These are phyloP conservation scores for Haplographium delicatum DNA, from an alignment of 495 filamentous ascomycete genomes.

Conservation along the genomic window DNA sequence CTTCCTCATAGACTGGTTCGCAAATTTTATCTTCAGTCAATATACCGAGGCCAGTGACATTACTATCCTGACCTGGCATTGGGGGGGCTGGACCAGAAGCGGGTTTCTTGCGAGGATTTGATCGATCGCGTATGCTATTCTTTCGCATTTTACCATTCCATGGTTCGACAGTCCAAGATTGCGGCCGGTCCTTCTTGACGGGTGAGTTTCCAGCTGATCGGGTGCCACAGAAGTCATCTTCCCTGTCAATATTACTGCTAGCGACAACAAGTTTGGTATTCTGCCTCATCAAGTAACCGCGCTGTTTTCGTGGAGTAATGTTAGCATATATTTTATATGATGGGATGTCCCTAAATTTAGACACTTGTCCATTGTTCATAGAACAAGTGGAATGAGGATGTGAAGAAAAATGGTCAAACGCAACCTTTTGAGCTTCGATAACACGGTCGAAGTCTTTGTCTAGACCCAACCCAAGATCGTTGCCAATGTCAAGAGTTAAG, in stretches of 20 bases:
- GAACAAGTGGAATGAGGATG: conserved; percentile 12
- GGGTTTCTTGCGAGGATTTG: conserved; percentile 61
- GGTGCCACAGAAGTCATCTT: conserved; percentile 48
- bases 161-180: conserved; percentile 92
- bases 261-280: conserved; percentile 97
- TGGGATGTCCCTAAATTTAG: conserved; percentile 1
- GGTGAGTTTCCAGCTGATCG: conserved; percentile 67
- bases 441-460: conserved; percentile 92
- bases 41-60: conserved; percentile 53
- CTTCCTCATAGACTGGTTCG: conserved; percentile 60
- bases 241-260: conserved; percentile 54
- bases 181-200: conserved; percentile 66
- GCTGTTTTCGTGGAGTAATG: conserved; percentile 57
- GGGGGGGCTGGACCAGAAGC: conserved; percentile 65
- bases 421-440: conserved; percentile 97
- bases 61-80: conserved; percentile 83
- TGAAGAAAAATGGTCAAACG: conserved; percentile 27
- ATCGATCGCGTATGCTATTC: conserved; percentile 39
- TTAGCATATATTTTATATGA: conserved; percentile 47
- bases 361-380: conserved; percentile 23
- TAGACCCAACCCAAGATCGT: conserved; percentile 72
- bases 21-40: conserved; percentile 51
- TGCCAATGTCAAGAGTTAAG: conserved; percentile 62
- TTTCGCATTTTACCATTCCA: conserved; percentile 81
- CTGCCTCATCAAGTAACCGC: conserved; percentile 96